phyloP scores from a whole-genome alignment of 371 early-diverging fungal genomes.

The Mortierella sp. region DNA sequence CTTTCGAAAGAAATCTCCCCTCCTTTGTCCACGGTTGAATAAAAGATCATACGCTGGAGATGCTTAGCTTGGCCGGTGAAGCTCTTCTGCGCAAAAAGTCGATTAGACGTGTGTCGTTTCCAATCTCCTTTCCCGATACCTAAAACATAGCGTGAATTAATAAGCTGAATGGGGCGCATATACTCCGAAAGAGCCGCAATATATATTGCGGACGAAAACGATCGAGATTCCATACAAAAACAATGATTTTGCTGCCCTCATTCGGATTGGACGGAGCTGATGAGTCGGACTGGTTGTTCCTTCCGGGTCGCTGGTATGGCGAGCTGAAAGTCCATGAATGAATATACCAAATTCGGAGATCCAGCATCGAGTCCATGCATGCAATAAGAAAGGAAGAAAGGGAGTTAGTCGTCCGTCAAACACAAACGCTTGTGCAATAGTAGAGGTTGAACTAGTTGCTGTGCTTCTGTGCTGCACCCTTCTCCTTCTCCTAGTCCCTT shows the following conservation, averaged over 20 bases:
- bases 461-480: no score
- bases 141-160: no score
- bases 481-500: no score
- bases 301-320: constrained; percentile 31
- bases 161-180: no score
- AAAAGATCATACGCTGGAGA: constrained; percentile 24
- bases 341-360: no score
- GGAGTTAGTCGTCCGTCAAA: not conserved
- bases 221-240: constrained; percentile 19
- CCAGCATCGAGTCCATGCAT: no score
- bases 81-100: constrained; percentile 16
- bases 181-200: not conserved
- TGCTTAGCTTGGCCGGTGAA: constrained; percentile 11
- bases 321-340: not conserved
- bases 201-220: not conserved
- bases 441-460: no score
- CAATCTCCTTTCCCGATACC: constrained; percentile 1
- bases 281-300: constrained; percentile 1
- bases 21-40: no score
- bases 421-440: not conserved
- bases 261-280: constrained; percentile 1
- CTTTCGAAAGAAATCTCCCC: no score
- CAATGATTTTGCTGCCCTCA: constrained; percentile 5
- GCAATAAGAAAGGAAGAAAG: not conserved
- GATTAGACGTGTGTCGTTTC: constrained; percentile 13